phyloP scores from a whole-genome alignment of 1,284 basidiomycete species.

The Inonotus obliquus region DNA sequence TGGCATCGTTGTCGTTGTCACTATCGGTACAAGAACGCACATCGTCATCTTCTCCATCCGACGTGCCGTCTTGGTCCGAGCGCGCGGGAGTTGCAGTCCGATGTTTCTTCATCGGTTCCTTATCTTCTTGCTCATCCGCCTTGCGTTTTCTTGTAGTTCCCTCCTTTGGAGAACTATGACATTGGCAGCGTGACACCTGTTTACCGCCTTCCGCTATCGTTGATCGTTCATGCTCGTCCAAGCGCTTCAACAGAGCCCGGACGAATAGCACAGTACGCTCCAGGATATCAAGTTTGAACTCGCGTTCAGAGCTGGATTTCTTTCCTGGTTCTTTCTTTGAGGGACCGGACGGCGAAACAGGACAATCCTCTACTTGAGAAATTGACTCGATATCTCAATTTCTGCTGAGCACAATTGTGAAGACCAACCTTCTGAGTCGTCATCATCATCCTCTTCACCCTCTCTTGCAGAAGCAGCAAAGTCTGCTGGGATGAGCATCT shows the following conservation, averaged over 20 bases:
- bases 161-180: neutral
- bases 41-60: neutral
- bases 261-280: conserved; percentile 68
- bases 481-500: conserved; percentile 56
- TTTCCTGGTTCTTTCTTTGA: neutral
- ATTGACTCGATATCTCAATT: neutral
- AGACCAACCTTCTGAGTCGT: neutral
- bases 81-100: neutral
- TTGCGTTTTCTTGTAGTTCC: neutral
- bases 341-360: neutral
- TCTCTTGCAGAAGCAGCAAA: conserved; percentile 31
- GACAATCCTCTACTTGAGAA: neutral
- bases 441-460: conserved; percentile 23
- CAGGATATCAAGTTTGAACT: conserved; percentile 79
- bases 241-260: conserved; percentile 48
- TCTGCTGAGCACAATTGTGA: neutral
- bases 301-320: conserved; percentile 40
- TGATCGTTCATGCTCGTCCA: neutral
- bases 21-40: neutral
- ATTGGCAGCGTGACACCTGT: neutral
- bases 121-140: neutral
- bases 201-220: neutral
- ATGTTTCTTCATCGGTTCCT: neutral
- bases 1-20: neutral
- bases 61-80: neutral